Conservation (phyloP, 805 yeast species). For the Kazachstania africana region DNA sequence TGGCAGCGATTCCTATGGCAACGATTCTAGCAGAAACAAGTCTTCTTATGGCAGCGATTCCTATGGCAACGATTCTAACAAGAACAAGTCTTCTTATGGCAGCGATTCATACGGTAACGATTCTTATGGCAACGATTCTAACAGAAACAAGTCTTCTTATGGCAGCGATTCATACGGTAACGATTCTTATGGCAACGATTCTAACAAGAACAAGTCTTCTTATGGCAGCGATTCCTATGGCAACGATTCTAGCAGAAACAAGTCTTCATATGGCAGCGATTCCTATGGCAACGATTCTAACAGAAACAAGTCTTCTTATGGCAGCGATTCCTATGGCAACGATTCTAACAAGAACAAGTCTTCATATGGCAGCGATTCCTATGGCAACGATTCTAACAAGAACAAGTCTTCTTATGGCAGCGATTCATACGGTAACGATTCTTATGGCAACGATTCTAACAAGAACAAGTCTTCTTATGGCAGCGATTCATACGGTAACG, state of each 20-base stretch:
- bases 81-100: slow-evolving; percentile 11
- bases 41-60: slow-evolving; percentile 16
- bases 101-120: slow-evolving; percentile 9
- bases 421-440: slow-evolving; percentile 11
- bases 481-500: slow-evolving; percentile 7
- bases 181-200: slow-evolving; percentile 17
- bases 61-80: slow-evolving; percentile 5
- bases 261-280: slow-evolving; percentile 15
- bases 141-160: slow-evolving; percentile 12
- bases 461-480: slow-evolving; percentile 13
- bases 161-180: slow-evolving; percentile 13
- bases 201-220: slow-evolving; percentile 16
- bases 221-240: slow-evolving; percentile 13
- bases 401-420: slow-evolving; percentile 9
- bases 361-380: slow-evolving; percentile 12
- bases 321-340: slow-evolving; percentile 16
- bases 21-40: slow-evolving; percentile 6
- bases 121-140: slow-evolving; percentile 3
- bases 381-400: slow-evolving; percentile 11
- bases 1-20: slow-evolving; percentile 16
- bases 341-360: slow-evolving; percentile 8
- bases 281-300: slow-evolving; percentile 14
- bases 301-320: slow-evolving; percentile 13
- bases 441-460: slow-evolving; percentile 13
- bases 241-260: slow-evolving; percentile 14